Conservation (phyloP, 2,329 filamentous ascomycete genomes). For the Chaetomium sp. region DNA sequence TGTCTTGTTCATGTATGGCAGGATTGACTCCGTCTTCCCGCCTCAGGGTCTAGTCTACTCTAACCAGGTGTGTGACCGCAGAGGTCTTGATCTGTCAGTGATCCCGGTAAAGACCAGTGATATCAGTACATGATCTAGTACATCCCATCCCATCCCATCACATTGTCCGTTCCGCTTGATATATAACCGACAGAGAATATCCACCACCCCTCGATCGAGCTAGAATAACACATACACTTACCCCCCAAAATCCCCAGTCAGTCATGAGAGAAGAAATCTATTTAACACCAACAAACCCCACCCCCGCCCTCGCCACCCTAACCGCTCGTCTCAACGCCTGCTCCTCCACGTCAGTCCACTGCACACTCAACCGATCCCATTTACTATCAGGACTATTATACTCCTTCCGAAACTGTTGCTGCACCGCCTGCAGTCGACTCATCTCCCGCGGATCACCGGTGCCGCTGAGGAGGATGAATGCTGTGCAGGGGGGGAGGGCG, state of each 20-base stretch:
- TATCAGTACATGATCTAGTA: no score
- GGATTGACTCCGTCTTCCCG: no score
- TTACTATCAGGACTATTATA: conserved; percentile 57
- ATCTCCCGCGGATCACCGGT: conserved; percentile 63
- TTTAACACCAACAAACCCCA: conserved; percentile 61
- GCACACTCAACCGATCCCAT: conserved; percentile 60
- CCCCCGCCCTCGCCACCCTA: conserved; percentile 50
- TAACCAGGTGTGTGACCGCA: no score
- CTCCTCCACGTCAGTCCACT: conserved; percentile 62
- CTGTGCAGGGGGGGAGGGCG: conserved; percentile 57
- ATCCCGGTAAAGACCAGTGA: no score
- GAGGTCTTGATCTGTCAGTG: no score
- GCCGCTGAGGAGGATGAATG: conserved; percentile 58
- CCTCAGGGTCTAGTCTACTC: no score
- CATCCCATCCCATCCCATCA: no score
- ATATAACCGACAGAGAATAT: no score
- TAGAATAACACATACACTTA: no score
- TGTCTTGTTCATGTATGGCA: no score
- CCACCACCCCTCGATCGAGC: no score
- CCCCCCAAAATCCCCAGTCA: background rate
- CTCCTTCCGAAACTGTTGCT: conserved; percentile 55
- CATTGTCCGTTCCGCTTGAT: no score
- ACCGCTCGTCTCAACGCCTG: conserved; percentile 55
- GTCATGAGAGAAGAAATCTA: conserved; percentile 28
- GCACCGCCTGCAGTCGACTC: conserved; percentile 54